Evolutionary conservation across 179 eudicot genomes (phyloP), one percentile per base, ranked within the genome.

Genomic region (Beta macrorhiza): DNA sequence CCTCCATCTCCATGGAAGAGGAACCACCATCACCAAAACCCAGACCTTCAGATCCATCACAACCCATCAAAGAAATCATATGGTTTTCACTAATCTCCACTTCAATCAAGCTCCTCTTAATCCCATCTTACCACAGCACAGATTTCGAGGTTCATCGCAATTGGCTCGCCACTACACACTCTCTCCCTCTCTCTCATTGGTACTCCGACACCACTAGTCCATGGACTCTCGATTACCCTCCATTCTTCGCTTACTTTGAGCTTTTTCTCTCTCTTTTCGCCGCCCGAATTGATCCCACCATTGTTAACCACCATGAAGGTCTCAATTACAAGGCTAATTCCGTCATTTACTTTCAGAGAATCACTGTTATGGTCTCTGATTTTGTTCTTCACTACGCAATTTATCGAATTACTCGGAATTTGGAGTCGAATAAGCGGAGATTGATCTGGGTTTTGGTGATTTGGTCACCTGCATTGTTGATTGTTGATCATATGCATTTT

Each of bases 211-310:
- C 90, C 53, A 86, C 94, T 73, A 88, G 91, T 74, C 89, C 86
- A 8, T 95, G 98, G 98, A 95, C 98, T 67, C 97, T 95, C 77
- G 98, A 95, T 74, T 95, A 95, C 88, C 98, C 98, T 1, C 97
- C 98, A 17, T 91, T 95, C 82, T 95, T 95, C 80, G 98, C 97
- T 42, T 84, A 87, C 75, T 93, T 91, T 75, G 98, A 95, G 78
- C 89, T 79, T 76, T 74, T 92, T 49, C 89, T 95, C 75, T 89
- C 98, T 0, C 16, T 79, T 44, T 85, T 93, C 65, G 95, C 97
- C 63, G 73, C 79, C 20, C 76, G 80, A 3, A 37, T 90, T 45
- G 92, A 93, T 80, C 97, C 95, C 88, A 90, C 87, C 64, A 87
- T 89, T 65, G 88, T 87, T 70, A 61, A 92, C 68, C 97, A 92